Base-by-base conservation (phyloP, 805 yeast species). In the Priceomyces haplophilus region DNA sequence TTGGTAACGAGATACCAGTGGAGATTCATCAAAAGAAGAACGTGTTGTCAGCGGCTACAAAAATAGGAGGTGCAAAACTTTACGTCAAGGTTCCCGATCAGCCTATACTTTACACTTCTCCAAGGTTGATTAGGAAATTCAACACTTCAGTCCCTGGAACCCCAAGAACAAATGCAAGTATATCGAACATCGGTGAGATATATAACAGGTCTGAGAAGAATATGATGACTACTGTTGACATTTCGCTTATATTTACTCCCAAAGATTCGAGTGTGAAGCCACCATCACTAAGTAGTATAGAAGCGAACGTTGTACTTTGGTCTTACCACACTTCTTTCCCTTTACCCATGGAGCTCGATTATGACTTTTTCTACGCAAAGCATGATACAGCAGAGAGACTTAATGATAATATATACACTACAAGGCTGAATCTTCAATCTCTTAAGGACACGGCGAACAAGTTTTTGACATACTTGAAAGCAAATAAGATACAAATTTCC, bases 291-390 rank as follows among this genome's bases (percentile, higher is more conserved):
- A 50, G 58, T 13, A 52, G 45, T 44, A 53, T 71, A 12, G 75
- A 69, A 11, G 44, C 57, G 16, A 69, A 66, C 43, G 51, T 70
- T 6, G 65, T 70, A 2, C 58, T 67, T 12, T 70, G 75, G 75
- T 51, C 75, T 1, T 68, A 63, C 49, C 52, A 57, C 32, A 56
- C 74, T 3, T 73, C 67, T 18, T 69, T 61, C 42, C 74, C 75
- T 3, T 49, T 71, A 23, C 75, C 74, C 4, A 51, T 65, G 37
- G 57, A 60, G 20, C 46, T 71, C 16, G 68, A 64, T 8, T 69
- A 67, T 42, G 76, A 71, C 43, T 70, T 71, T 48, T 67, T 69
- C 49, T 69, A 71, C 44, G 53, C 64, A 18, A 39, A 42, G 8
- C 54, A 55, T 15, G 51, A 49, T 15, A 52, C 46, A 1, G 55